Evolutionary conservation across 345 rosid genomes (phyloP).

Genomic region (Adansonia digitata): DNA sequence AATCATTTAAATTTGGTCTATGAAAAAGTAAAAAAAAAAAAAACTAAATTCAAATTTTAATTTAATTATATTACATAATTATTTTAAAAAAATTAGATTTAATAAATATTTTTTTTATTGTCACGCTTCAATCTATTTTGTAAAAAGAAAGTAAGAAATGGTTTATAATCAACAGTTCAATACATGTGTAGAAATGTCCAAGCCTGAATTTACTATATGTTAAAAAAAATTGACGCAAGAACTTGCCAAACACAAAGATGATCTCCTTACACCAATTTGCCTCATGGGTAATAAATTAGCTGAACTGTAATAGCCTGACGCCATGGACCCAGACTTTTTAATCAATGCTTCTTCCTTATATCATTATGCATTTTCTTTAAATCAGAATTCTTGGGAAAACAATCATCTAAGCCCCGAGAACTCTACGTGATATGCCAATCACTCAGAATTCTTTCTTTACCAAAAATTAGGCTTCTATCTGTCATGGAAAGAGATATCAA

Average conservation of each 20-base stretch:
- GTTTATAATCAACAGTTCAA: no score
- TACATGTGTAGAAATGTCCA: background rate
- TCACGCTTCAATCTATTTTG: no score
- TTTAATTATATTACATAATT: no score
- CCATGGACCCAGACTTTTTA: slow-evolving; percentile 24
- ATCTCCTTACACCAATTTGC: background rate
- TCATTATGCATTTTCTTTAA: background rate
- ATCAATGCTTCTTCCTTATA: background rate
- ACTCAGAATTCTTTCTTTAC: slow-evolving; percentile 23
- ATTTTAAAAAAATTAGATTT: no score
- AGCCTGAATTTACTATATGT: background rate
- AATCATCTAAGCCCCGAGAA: slow-evolving; percentile 22
- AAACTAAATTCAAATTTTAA: no score
- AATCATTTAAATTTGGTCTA: background rate
- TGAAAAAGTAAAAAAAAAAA: no score
- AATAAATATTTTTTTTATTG: no score
- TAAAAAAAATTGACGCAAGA: slow-evolving; percentile 3
- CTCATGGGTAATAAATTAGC: slow-evolving; percentile 30
- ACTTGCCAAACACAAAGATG: slow-evolving; percentile 4
- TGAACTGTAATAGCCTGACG: slow-evolving; percentile 22
- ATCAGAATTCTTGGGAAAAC: background rate
- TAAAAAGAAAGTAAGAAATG: no score
- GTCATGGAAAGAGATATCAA: slow-evolving; percentile 42
- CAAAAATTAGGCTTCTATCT: slow-evolving; percentile 13
- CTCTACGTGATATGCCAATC: slow-evolving; percentile 22